Evolutionary conservation across 2,329 filamentous ascomycete species (phyloP).

Genomic region (Fusarium anthophilum): DNA sequence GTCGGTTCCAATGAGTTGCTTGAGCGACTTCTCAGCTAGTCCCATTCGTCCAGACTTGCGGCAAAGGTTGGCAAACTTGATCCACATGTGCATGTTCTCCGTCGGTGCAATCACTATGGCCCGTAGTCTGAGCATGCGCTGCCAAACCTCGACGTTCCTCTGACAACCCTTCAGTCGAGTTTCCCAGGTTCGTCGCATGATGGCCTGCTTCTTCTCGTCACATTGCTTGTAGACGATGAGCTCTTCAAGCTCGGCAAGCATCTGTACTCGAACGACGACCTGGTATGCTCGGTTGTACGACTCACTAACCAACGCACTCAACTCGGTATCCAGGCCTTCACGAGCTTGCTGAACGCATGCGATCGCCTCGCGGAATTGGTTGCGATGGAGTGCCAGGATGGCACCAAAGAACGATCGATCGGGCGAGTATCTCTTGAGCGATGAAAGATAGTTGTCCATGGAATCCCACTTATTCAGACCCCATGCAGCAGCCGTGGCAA

Average conservation of each 20-base stretch:
- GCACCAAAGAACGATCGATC: slow-evolving; percentile 98
- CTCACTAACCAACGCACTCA: slow-evolving; percentile 96
- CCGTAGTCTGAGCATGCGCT: slow-evolving; percentile 94
- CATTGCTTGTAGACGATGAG: slow-evolving; percentile 98
- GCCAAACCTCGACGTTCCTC: slow-evolving; percentile 97
- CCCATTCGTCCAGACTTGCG: slow-evolving; percentile 95
- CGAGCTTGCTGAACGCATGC: slow-evolving; percentile 89
- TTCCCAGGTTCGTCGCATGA: slow-evolving; percentile 95
- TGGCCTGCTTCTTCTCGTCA: slow-evolving; percentile 86
- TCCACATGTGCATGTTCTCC: slow-evolving; percentile 99
- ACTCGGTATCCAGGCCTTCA: slow-evolving; percentile 92
- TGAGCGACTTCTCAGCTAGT: slow-evolving; percentile 92
- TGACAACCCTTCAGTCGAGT: slow-evolving; percentile 94
- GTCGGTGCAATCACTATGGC: slow-evolving; percentile 89
- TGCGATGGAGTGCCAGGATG: slow-evolving; percentile 92
- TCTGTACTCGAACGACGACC: slow-evolving; percentile 97
- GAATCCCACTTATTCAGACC: slow-evolving; percentile 95
- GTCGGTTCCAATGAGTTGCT: slow-evolving; percentile 83
- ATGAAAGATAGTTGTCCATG: slow-evolving; percentile 96
- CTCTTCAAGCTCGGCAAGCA: slow-evolving; percentile 98
- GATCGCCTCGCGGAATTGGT: slow-evolving; percentile 93
- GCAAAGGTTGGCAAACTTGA: slow-evolving; percentile 98
- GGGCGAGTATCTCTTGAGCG: slow-evolving; percentile 92
- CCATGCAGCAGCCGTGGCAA: slow-evolving; percentile 97
- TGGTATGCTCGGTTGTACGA: slow-evolving; percentile 98